Evolutionary conservation across 1,139 yeast species (phyloP), one percentile per base, ranked within the genome.

Genomic region (Zygoascus sp.): DNA sequence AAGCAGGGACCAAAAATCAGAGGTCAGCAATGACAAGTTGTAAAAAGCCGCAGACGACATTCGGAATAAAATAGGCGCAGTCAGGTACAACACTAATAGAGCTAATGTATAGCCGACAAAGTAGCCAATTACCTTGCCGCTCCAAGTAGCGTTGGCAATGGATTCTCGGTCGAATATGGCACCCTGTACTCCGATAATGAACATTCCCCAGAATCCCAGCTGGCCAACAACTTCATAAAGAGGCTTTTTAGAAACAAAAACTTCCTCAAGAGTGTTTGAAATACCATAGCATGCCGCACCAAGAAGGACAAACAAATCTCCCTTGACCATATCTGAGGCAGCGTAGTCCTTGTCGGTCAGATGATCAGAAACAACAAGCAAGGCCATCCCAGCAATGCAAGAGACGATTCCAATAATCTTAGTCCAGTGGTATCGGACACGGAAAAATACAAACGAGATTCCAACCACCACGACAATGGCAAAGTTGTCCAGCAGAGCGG

Each of bases 21-120:
- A 62, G 10, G 75, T 72, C 40, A 71, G 60, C 32, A 70, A 50
- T 20, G 73, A 68, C 47, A 71, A 55, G 57, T 71, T 71, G 60
- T 71, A 71, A 52, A 71, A 71, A 11, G 75, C 73, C 10, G 75
- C 74, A 6, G 73, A 67, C 8, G 74, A 67, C 70, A 71, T 68
- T 40, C 75, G 59, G 60, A 71, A 64, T 54, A 71, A 52, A 42
- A 71, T 61, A 20, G 75, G 75, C 9, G 73, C 70, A 13, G 72
- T 61, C 49, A 59, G 45, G 58, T 71, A 71, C 39, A 71, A 56
- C 42, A 70, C 47, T 42, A 71, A 55, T 61, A 71, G 56, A 8
- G 71, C 60, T 21, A 68, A 49, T 11, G 72, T 68, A 54, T 64
- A 71, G n/a, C 75, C 75, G 5, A 60, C 61, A 44, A 70, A 66